Percentiles rank a stretch among this genome's conserved stretches.
Evolutionary conservation across 2,329 filamentous ascomycete species (phyloP).

Genomic region (Aureobasidium lini): DNA sequence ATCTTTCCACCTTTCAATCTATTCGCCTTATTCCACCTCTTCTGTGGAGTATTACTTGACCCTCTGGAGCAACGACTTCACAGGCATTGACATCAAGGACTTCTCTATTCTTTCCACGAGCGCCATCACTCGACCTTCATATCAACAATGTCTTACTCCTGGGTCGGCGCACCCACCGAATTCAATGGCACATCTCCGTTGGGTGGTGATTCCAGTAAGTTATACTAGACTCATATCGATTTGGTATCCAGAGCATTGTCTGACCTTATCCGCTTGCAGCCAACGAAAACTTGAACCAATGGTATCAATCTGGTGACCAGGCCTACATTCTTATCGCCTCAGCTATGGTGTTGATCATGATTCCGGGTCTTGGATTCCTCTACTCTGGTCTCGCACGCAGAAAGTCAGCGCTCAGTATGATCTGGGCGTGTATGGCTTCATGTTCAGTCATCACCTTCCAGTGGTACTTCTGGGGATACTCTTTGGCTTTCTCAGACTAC

Average conservation of each 20-base stretch:
- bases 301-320: slow-evolving; percentile 85
- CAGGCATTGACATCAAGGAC: background rate
- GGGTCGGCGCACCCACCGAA: slow-evolving; percentile 36
- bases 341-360: slow-evolving; percentile 93
- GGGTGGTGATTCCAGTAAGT: slow-evolving; percentile 76
- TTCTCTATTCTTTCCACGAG: background rate
- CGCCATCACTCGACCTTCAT: slow-evolving; percentile 21
- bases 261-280: slow-evolving; percentile 41
- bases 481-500: slow-evolving; percentile 76
- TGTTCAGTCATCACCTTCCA: slow-evolving; percentile 89
- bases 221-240: background rate
- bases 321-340: slow-evolving; percentile 85
- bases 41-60: background rate
- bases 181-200: slow-evolving; percentile 50
- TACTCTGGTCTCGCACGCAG: slow-evolving; percentile 96
- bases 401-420: slow-evolving; percentile 94
- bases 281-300: slow-evolving; percentile 86
- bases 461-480: slow-evolving; percentile 99
- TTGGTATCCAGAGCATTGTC: background rate
- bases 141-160: slow-evolving; percentile 41
- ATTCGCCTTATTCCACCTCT: background rate
- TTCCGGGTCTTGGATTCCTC: slow-evolving; percentile 92
- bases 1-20: background rate
- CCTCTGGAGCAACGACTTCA: background rate
- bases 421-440: slow-evolving; percentile 95